A percentile compares a stretch with the other conserved stretches of the same genome.
Evolutionary conservation across 495 filamentous ascomycete genomes (phyloP).

Genomic region (Lepraria neglecta): DNA sequence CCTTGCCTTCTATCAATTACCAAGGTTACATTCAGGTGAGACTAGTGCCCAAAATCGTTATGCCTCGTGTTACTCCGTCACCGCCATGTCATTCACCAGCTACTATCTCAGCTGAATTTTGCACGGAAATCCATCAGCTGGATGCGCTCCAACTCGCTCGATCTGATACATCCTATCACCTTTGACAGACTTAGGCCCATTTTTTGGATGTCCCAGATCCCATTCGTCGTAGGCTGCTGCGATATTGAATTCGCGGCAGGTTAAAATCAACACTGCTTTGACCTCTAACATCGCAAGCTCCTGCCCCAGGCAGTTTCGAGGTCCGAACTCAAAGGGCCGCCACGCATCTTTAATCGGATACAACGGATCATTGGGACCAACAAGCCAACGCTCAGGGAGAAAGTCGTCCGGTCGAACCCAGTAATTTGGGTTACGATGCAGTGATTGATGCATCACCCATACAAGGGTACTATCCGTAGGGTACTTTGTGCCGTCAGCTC

Average conservation of each 20-base stretch:
- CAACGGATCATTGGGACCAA: constrained; percentile 22
- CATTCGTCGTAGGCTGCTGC: constrained; percentile 38
- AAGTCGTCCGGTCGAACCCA: constrained; percentile 22
- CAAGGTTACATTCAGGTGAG: no score
- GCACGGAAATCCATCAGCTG: constrained; percentile 24
- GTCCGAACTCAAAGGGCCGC: constrained; percentile 39
- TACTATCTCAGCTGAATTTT: not conserved
- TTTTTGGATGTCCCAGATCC: constrained; percentile 8
- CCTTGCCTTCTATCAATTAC: no score
- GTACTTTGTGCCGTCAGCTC: constrained; percentile 28
- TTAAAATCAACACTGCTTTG: constrained; percentile 41
- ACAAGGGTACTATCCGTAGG: constrained; percentile 32
- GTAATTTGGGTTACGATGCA: constrained; percentile 23
- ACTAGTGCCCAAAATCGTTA: no score
- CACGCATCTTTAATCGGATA: constrained; percentile 31
- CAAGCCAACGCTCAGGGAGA: constrained; percentile 28
- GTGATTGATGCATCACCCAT: constrained; percentile 22
- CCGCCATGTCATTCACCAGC: no score
- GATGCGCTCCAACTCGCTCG: constrained; percentile 15
- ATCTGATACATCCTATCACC: constrained; percentile 27
- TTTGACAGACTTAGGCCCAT: constrained; percentile 11
- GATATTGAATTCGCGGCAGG: constrained; percentile 43
- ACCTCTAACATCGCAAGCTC: constrained; percentile 34
- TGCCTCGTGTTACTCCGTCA: no score
- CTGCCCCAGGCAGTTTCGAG: constrained; percentile 23